Evolutionary conservation across 108 stramenopile genomes (phyloP), one percentile per base, ranked within the genome.

Genomic region (Chaetoceros muelleri): DNA sequence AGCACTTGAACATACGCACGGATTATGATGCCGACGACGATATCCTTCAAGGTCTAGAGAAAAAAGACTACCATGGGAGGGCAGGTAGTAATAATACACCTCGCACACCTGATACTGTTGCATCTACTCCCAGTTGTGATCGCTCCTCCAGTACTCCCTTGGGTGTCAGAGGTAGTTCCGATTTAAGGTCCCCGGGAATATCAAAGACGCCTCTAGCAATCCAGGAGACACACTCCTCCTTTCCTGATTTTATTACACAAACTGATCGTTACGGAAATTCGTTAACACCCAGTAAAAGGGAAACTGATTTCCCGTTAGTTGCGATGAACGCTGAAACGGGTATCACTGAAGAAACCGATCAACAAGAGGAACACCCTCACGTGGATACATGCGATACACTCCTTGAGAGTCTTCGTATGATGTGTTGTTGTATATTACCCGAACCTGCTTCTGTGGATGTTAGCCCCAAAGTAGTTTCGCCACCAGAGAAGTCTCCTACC

Each of bases 241-340:
- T 84, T 51, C 84, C 90, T 8, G 86, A 92, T 68, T 87, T 92
- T 61, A 87, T 92, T 28, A 92, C 90, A 18, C 90, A 88, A 64
- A 92, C 90, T 49, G 90, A 92, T 61, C 56, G 72, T 22, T 69
- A 78, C 62, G 90, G 86, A 44, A 79, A 79, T 40, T 81, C 84
- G 23, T 73, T 72, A 2, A 87, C 89, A 1, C 89, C 88, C 21
- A 17, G 3, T 28, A 23, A 17, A 24, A 7, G n/a, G 7, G 13
- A 49, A 18, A 29, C 26, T 5, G 34, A 40, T 40, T n/a, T n/a
- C n/a, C n/a, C n/a, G n/a, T n/a, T n/a, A n/a, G n/a, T n/a, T n/a
- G n/a, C n/a, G n/a, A n/a, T 71, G 31, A 46, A 22, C 1, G 58
- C 61, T 19, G 63, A 60, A 27, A 44, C 25, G 24, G 45, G 60